Conservation (phyloP, 2,329 filamentous ascomycete species). For the Aspergillus amoenus region DNA sequence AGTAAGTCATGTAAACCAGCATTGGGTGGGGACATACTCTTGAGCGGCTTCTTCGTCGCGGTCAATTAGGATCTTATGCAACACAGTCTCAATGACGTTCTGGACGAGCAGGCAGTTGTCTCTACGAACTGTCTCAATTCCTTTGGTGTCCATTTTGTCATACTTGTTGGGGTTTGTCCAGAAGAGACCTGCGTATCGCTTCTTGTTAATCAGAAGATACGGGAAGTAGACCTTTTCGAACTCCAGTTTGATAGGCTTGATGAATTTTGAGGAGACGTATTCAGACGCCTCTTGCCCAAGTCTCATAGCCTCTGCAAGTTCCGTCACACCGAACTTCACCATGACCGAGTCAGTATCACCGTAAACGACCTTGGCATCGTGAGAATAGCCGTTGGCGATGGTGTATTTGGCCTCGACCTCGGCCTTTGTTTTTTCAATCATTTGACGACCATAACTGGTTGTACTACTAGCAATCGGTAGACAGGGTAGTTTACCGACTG, state of each 20-base stretch:
- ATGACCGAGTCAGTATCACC: constrained; percentile 99
- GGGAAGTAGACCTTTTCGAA: constrained; percentile 99
- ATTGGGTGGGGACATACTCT: constrained; percentile 63
- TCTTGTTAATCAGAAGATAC: constrained; percentile 99
- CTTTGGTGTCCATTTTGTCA: constrained; percentile 99
- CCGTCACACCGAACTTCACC: constrained; percentile 94
- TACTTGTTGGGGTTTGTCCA: constrained; percentile 94
- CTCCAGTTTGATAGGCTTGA: constrained; percentile 96
- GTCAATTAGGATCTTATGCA: constrained; percentile 94
- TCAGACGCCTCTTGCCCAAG: constrained; percentile 89
- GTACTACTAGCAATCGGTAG: constrained; percentile 94
- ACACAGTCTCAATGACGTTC: constrained; percentile 93
- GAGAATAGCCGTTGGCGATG: constrained; percentile 89
- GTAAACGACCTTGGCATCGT: constrained; percentile 96
- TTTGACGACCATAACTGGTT: constrained; percentile 93
- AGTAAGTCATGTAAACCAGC: constrained; percentile 26
- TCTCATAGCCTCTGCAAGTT: constrained; percentile 86
- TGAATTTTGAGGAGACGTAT: constrained; percentile 86
- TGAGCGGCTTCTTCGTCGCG: constrained; percentile 86
- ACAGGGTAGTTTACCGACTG: constrained; percentile 92
- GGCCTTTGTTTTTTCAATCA: constrained; percentile 98
- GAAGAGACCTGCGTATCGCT: constrained; percentile 95
- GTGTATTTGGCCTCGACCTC: constrained; percentile 89
- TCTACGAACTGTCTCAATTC: constrained; percentile 95
- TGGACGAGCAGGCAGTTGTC: constrained; percentile 96